Evolutionary conservation across 202 grass and related monocot species (phyloP).

Genomic region (Schoenoplectus tabernaemontani): DNA sequence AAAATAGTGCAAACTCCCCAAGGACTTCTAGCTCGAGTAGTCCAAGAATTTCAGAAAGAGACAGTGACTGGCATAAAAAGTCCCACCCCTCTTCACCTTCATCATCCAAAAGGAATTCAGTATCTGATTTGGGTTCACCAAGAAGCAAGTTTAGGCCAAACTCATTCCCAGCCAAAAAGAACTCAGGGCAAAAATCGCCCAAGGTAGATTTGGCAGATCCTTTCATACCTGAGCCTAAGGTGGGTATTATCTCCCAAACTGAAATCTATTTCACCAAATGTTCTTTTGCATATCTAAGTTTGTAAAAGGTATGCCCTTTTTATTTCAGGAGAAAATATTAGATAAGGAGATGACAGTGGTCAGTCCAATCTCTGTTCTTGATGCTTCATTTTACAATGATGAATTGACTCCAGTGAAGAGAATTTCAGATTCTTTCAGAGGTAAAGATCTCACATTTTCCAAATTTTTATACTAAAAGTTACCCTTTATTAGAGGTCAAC

Average conservation of each 20-base stretch:
- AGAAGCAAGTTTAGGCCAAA: constrained; percentile 59
- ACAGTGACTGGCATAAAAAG: constrained; percentile 45
- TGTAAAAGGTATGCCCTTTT: not conserved
- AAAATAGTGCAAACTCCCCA: constrained; percentile 33
- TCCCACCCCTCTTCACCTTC: constrained; percentile 52
- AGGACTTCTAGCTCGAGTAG: constrained; percentile 44
- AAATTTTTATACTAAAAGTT: not conserved
- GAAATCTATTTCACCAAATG: not conserved
- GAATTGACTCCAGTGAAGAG: constrained; percentile 33
- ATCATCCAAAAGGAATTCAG: constrained; percentile 38
- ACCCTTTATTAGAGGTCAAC: not conserved
- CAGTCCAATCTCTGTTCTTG: constrained; percentile 75
- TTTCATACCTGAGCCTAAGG: not conserved
- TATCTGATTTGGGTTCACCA: constrained; percentile 57
- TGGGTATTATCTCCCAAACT: not conserved
- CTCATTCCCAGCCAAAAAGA: constrained; percentile 33
- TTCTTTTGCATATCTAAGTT: not conserved
- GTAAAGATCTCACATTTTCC: constrained; percentile 31
- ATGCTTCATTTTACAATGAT: constrained; percentile 68
- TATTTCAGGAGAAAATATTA: constrained; percentile 13
- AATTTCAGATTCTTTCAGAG: constrained; percentile 62
- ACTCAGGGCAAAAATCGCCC: not conserved
- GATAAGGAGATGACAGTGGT: constrained; percentile 25
- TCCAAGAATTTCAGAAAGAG: constrained; percentile 53
- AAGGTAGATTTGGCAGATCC: constrained; percentile 32